phyloP scores from a whole-genome alignment of 176 grass and related monocot genomes.

The Oryza glumipatula region DNA sequence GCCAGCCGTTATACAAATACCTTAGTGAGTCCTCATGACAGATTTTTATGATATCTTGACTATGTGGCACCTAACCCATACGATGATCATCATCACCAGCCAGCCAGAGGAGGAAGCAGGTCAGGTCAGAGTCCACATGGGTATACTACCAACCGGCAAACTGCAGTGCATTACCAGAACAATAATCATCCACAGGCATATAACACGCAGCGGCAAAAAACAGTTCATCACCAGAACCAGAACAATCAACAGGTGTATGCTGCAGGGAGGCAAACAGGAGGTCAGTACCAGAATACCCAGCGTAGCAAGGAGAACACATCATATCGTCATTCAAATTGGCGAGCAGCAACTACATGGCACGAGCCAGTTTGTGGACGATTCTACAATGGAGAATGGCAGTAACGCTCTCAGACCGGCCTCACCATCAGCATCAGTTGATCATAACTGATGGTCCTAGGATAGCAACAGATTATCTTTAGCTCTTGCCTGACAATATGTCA shows the following conservation, averaged over 20 bases:
- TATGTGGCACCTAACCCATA: not conserved
- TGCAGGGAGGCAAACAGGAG: not conserved
- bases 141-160: not conserved
- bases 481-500: not conserved
- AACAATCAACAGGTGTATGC: not conserved
- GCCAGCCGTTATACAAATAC: slow-evolving; percentile 18
- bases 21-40: slow-evolving; percentile 31
- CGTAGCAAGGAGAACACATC: not conserved
- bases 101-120: slow-evolving; percentile 18
- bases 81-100: slow-evolving; percentile 18
- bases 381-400: not conserved
- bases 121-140: slow-evolving; percentile 10
- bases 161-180: not conserved
- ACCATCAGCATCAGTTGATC: not conserved
- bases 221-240: not conserved
- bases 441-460: not conserved
- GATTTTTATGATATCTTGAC: not conserved
- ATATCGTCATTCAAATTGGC: not conserved
- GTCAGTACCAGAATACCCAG: slow-evolving; percentile 18
- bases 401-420: not conserved
- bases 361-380: slow-evolving; percentile 36
- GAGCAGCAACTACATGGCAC: not conserved
- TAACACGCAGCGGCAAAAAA: not conserved
- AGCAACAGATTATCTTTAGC: not conserved
- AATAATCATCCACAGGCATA: not conserved